These are phyloP conservation scores for Diplocarpon mali DNA, from an alignment of 2,329 filamentous ascomycete genomes.

Conservation along the genomic window DNA sequence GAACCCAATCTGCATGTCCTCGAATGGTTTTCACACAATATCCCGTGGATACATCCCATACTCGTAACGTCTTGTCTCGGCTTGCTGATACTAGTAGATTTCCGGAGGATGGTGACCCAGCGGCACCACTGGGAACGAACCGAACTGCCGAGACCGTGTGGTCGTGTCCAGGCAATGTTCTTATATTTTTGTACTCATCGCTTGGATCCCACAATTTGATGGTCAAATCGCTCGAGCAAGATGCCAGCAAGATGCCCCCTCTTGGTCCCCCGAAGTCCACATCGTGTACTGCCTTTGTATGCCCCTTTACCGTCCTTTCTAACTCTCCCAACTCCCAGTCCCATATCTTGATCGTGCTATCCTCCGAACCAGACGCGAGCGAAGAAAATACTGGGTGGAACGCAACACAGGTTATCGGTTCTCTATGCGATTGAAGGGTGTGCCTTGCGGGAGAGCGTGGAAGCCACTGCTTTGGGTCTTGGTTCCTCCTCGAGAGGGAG, in stretches of 20 bases:
- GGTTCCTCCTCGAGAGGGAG: slow-evolving; percentile 63
- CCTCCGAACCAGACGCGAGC: slow-evolving; percentile 81
- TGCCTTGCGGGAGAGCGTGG: slow-evolving; percentile 74
- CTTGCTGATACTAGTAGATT: slow-evolving; percentile 82
- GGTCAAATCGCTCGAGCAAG: slow-evolving; percentile 66
- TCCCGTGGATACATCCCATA: slow-evolving; percentile 90
- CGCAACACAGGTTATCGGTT: slow-evolving; percentile 74
- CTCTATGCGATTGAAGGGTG: slow-evolving; percentile 70
- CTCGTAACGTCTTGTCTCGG: slow-evolving; percentile 70
- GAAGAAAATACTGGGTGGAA: slow-evolving; percentile 91
- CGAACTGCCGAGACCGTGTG: slow-evolving; percentile 83
- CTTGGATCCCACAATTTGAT: slow-evolving; percentile 93
- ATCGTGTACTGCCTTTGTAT: slow-evolving; percentile 79
- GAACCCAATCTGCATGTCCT: slow-evolving; percentile 84
- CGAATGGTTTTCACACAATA: slow-evolving; percentile 86
- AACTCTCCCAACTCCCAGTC: slow-evolving; percentile 91
- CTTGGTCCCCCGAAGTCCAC: slow-evolving; percentile 83
- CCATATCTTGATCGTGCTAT: slow-evolving; percentile 93
- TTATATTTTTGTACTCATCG: slow-evolving; percentile 90
- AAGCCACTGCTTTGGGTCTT: slow-evolving; percentile 79
- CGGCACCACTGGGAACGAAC: slow-evolving; percentile 76
- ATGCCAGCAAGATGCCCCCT: slow-evolving; percentile 64
- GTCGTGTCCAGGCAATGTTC: slow-evolving; percentile 82
- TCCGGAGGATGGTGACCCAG: slow-evolving; percentile 65
- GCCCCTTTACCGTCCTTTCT: slow-evolving; percentile 82